Percentiles rank a stretch among this genome's conserved stretches.
phyloP scores from a whole-genome alignment of 306 rosid species.

The Fragaria vesca region DNA sequence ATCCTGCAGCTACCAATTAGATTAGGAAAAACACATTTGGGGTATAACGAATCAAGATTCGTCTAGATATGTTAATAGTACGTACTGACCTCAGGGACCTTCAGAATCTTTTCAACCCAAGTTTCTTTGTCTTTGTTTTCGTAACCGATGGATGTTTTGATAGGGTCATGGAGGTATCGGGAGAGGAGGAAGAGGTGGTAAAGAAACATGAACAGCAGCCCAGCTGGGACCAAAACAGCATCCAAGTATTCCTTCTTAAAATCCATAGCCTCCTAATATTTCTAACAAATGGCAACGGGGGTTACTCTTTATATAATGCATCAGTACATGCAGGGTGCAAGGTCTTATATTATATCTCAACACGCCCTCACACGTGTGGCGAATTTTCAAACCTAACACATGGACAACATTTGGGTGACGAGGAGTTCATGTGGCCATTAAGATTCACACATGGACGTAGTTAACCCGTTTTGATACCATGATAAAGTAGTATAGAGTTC shows the following conservation, averaged over 20 bases:
- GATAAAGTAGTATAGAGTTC: too few species aligned
- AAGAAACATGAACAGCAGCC: slow-evolving; percentile 54
- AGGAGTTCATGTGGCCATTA: too few species aligned
- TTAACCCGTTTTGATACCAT: too few species aligned
- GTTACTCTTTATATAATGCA: neutral
- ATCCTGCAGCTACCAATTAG: slow-evolving; percentile 25
- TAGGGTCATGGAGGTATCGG: slow-evolving; percentile 55
- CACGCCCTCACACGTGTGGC: too few species aligned
- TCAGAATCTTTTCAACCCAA: slow-evolving; percentile 65
- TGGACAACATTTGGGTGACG: too few species aligned
- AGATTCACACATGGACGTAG: too few species aligned
- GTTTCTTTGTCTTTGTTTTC: slow-evolving; percentile 65
- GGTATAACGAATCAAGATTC: neutral
- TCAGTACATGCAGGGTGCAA: neutral
- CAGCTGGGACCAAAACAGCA: slow-evolving; percentile 61
- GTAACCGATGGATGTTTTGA: slow-evolving; percentile 61
- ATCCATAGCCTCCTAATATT: slow-evolving; percentile 25
- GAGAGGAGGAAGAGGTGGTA: slow-evolving; percentile 65
- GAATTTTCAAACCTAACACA: too few species aligned
- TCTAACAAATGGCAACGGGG: neutral
- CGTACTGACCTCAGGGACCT: slow-evolving; percentile 58
- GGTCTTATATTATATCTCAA: too few species aligned
- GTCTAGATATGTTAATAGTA: neutral
- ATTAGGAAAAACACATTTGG: neutral
- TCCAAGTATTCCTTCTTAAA: slow-evolving; percentile 57